Conservation (phyloP, 2,329 filamentous ascomycete species). For the Aspergillus udagawae region DNA sequence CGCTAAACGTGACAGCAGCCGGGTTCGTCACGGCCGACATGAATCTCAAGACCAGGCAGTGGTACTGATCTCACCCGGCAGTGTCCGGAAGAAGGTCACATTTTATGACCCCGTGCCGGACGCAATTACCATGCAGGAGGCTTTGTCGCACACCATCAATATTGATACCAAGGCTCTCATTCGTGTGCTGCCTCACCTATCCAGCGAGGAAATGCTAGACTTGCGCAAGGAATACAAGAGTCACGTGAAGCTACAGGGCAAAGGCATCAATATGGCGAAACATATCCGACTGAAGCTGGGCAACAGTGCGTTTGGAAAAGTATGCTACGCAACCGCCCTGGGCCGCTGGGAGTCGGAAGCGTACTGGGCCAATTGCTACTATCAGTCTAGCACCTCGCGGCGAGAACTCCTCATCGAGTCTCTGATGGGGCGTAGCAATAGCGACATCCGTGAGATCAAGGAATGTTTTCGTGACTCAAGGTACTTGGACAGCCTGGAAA, state of each 20-base stretch:
- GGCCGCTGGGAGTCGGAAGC: constrained; percentile 90
- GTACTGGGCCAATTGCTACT: constrained; percentile 98
- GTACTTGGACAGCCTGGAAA: constrained; percentile 73
- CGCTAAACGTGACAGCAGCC: constrained; percentile 18
- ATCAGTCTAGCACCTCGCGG: constrained; percentile 78
- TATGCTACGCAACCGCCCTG: constrained; percentile 82
- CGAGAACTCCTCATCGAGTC: constrained; percentile 89
- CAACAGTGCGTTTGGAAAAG: constrained; percentile 70
- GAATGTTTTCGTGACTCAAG: constrained; percentile 86
- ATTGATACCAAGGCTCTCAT: constrained; percentile 70
- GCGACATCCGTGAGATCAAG: constrained; percentile 84
- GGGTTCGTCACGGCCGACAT: constrained; percentile 23
- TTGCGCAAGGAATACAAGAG: constrained; percentile 88
- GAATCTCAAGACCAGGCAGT: constrained; percentile 36
- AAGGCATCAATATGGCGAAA: constrained; percentile 49
- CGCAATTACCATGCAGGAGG: constrained; percentile 69
- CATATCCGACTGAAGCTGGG: constrained; percentile 46
- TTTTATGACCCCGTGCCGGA: constrained; percentile 83
- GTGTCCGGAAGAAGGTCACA: constrained; percentile 58
- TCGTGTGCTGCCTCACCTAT: constrained; percentile 77
- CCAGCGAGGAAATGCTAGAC: constrained; percentile 82
- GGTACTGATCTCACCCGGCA: constrained; percentile 42
- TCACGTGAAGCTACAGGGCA: constrained; percentile 63
- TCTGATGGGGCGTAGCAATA: constrained; percentile 83
- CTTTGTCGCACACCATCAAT: constrained; percentile 63